These are phyloP conservation scores for Asterophora lycoperdoides DNA, from an alignment of 768 basidiomycete genomes.

Conservation along the genomic window DNA sequence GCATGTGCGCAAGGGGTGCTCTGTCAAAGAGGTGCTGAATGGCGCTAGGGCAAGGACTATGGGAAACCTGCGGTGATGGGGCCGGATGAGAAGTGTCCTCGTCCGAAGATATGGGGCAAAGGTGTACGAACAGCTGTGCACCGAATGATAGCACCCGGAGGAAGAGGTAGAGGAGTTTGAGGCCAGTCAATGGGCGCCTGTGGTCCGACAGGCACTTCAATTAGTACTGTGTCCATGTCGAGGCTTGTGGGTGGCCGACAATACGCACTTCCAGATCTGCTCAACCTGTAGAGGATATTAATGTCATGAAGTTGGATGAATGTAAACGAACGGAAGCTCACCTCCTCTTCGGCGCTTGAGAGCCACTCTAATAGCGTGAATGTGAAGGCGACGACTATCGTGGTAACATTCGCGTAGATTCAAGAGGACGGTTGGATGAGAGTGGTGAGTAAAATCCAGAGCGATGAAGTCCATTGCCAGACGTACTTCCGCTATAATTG, in stretches of 20 bases:
- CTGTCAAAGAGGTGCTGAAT: not conserved
- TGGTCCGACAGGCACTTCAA: too few species aligned
- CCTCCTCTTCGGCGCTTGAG: not conserved
- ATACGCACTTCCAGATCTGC: constrained; percentile 1
- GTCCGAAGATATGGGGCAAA: too few species aligned
- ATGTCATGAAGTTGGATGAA: too few species aligned
- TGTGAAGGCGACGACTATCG: not conserved
- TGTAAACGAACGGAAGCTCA: not conserved
- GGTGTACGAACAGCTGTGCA: not conserved
- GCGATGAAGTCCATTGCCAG: too few species aligned
- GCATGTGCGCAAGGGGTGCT: not conserved
- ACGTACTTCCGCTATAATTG: constrained; percentile 1
- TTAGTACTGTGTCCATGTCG: not conserved
- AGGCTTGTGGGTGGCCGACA: not conserved
- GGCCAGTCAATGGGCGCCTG: not conserved
- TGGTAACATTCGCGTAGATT: not conserved
- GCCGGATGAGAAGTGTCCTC: too few species aligned
- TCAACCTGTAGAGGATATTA: not conserved
- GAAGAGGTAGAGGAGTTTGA: not conserved
- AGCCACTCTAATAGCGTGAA: not conserved
- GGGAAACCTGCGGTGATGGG: not conserved
- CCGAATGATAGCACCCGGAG: not conserved
- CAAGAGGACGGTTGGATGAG: too few species aligned
- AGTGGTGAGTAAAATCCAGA: too few species aligned
- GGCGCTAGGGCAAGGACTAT: not conserved